Percentiles rank a stretch among this genome's conserved stretches.
phyloP scores from a whole-genome alignment of 192 early-diverging fungal genomes.

The Entrophospora sp. region DNA sequence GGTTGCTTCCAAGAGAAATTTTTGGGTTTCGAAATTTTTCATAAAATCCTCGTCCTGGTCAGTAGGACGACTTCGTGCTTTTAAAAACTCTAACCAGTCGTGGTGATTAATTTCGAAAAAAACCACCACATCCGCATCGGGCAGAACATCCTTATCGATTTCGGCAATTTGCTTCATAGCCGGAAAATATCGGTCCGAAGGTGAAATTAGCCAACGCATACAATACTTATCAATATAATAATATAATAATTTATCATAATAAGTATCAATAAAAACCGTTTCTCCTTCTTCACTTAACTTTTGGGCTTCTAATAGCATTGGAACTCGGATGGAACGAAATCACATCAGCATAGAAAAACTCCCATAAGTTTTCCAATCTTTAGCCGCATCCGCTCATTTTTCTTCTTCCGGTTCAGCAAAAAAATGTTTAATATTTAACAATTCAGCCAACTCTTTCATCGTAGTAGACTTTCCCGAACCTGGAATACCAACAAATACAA shows the following conservation, averaged over 20 bases:
- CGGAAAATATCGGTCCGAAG: not conserved
- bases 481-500: constrained; percentile 6
- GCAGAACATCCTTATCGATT: not conserved
- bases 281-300: constrained; percentile 5
- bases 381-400: constrained; percentile 10
- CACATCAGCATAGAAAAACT: constrained; percentile 13
- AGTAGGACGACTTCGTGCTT: not conserved
- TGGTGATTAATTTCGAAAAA: not conserved
- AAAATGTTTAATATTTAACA: constrained; percentile 4
- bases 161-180: not conserved
- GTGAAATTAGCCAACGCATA: not conserved
- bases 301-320: constrained; percentile 2
- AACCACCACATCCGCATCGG: not conserved
- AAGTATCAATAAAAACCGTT: constrained; percentile 2
- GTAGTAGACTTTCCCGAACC: not conserved
- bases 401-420: constrained; percentile 9
- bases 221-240: constrained; percentile 10
- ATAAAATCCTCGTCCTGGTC: not conserved
- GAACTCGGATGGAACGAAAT: constrained; percentile 3
- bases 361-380: constrained; percentile 8
- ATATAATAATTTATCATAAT: not conserved
- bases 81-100: not conserved
- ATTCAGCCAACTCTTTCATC: not conserved
- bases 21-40: constrained; percentile 12
- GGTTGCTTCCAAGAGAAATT: constrained; percentile 2